phyloP scores from a whole-genome alignment of 2,329 filamentous ascomycete genomes.

The Epichloe bromicola region DNA sequence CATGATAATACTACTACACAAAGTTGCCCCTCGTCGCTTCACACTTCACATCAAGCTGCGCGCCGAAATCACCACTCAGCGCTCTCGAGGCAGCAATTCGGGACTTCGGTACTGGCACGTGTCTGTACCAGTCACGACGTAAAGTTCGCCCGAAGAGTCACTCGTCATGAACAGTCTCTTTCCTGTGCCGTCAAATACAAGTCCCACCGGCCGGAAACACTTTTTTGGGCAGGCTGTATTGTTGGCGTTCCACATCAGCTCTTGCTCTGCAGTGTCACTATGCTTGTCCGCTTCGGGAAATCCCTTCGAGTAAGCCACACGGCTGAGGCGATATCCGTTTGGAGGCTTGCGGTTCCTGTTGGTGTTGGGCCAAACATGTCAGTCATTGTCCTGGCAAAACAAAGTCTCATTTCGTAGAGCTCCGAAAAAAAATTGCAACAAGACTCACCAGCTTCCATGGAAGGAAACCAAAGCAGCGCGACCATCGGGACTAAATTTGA shows the following conservation, averaged over 20 bases:
- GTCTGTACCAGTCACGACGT: conserved; percentile 22
- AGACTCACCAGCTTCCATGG: conserved; percentile 42
- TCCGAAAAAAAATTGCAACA: too few species aligned
- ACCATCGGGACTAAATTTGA: conserved; percentile 43
- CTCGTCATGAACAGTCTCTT: conserved; percentile 37
- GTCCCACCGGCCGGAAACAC: conserved; percentile 41
- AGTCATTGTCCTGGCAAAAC: not conserved
- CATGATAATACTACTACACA: too few species aligned
- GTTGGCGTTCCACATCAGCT: conserved; percentile 38
- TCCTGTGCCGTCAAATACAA: conserved; percentile 25
- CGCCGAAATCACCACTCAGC: not conserved
- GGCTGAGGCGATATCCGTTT: conserved; percentile 26
- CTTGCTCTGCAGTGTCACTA: conserved; percentile 29
- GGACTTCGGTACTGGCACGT: not conserved
- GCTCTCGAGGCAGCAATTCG: not conserved
- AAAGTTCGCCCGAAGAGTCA: conserved; percentile 43
- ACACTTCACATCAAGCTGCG: not conserved
- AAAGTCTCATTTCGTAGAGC: not conserved
- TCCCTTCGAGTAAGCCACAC: conserved; percentile 23
- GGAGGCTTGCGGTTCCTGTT: conserved; percentile 20
- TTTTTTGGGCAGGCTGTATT: conserved; percentile 28
- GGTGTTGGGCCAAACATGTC: not conserved
- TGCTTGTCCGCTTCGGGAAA: conserved; percentile 17
- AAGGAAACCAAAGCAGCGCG: conserved; percentile 47
- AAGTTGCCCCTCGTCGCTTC: not conserved